phyloP scores from a whole-genome alignment of 345 rosid species.

The Kernera saxatilis region DNA sequence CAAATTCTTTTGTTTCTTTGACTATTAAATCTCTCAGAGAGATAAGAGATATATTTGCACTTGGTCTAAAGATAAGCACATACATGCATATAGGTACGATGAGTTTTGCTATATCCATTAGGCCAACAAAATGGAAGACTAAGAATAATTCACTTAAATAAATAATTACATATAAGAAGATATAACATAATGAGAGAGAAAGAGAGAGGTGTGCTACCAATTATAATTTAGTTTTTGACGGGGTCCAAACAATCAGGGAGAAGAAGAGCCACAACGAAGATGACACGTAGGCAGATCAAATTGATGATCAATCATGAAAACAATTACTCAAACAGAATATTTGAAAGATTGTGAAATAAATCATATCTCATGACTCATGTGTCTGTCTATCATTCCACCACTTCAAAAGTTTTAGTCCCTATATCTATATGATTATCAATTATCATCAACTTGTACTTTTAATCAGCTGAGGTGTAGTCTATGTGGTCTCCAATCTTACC shows the following conservation, averaged over 20 bases:
- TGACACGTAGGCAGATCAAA: slow-evolving; percentile 1
- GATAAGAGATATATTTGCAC: slow-evolving; percentile 1
- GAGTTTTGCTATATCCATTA: not conserved
- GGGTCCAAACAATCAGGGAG: slow-evolving; percentile 15
- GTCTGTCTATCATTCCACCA: slow-evolving; percentile 16
- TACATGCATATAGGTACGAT: not conserved
- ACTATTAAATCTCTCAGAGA: not conserved
- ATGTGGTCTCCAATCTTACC: not conserved
- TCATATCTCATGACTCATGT: slow-evolving; percentile 3
- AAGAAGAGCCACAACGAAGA: not conserved
- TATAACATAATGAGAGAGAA: not conserved
- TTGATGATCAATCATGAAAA: not conserved
- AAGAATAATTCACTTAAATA: not conserved
- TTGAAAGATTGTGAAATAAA: not conserved
- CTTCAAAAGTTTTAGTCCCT: not conserved
- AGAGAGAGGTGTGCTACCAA: slow-evolving; percentile 12
- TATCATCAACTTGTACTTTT: not conserved
- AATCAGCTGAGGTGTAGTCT: slow-evolving; percentile 8
- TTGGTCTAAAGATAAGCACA: slow-evolving; percentile 3
- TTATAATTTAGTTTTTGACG: not conserved
- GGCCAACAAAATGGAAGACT: not conserved
- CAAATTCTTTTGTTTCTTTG: not conserved
- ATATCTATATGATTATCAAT: not conserved
- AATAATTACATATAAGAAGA: not conserved
- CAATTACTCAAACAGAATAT: not conserved